These are phyloP conservation scores for Lunularia cruciata DNA, from an alignment of 225 moss, liverwort and hornwort genomes.

Conservation along the genomic window DNA sequence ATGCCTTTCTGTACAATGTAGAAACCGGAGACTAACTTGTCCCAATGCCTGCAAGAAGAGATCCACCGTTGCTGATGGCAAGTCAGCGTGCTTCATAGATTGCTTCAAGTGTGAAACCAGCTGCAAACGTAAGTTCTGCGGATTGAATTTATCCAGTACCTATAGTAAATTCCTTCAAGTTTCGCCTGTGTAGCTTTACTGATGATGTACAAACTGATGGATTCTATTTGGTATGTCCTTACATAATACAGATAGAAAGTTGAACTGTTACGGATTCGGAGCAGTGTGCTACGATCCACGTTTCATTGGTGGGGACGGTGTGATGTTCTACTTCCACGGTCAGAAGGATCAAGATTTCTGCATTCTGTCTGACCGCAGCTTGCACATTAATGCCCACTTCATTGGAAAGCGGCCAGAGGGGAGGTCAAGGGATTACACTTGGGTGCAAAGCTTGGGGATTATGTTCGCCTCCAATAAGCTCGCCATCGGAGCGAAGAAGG, in stretches of 20 bases:
- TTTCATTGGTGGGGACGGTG: too few relatives aligned
- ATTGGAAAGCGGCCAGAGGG: slow-evolving; percentile 32
- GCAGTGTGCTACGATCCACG: too few relatives aligned
- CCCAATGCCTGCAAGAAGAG: neutral
- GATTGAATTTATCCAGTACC: too few relatives aligned
- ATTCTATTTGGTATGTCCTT: neutral
- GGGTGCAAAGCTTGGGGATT: slow-evolving; percentile 50
- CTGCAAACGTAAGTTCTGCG: neutral
- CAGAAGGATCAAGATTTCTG: slow-evolving; percentile 47
- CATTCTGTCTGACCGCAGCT: slow-evolving; percentile 46
- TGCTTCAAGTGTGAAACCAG: neutral
- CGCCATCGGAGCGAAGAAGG: slow-evolving; percentile 34
- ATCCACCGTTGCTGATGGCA: neutral
- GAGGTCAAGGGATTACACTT: slow-evolving; percentile 40
- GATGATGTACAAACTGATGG: neutral
- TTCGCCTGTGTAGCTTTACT: neutral
- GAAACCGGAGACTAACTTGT: too few relatives aligned
- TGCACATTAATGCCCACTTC: too few relatives aligned
- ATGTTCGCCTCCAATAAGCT: slow-evolving; percentile 31
- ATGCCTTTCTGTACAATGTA: too few relatives aligned
- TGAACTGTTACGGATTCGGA: slow-evolving; percentile 37
- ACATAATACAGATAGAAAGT: slow-evolving; percentile 17
- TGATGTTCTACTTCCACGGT: too few relatives aligned
- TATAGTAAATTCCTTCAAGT: too few relatives aligned
- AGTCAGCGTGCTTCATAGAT: slow-evolving; percentile 4